A percentile compares a stretch with the other conserved stretches of the same genome.
Conservation (phyloP, 129 eudicot species). For the Flaveria sonorensis region DNA sequence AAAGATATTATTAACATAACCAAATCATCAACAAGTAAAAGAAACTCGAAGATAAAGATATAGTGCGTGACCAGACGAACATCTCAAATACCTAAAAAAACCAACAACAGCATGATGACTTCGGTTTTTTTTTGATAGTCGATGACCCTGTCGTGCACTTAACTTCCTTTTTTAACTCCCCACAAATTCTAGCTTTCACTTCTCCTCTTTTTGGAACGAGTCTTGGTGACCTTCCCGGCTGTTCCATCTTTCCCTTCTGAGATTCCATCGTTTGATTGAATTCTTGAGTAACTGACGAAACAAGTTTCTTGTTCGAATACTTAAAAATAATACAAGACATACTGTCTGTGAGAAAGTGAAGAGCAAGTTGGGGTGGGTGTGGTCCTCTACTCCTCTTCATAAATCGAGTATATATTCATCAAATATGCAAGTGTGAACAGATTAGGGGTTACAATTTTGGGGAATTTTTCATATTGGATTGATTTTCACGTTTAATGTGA, state of each 20-base stretch:
- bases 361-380: slow-evolving; percentile 17
- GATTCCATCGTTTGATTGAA: slow-evolving; percentile 14
- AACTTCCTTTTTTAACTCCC: slow-evolving; percentile 25
- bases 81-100: slow-evolving; percentile 7
- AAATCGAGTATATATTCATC: slow-evolving; percentile 11
- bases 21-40: neutral
- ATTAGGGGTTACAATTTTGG: neutral
- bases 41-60: neutral
- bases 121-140: slow-evolving; percentile 16
- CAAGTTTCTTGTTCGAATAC: neutral
- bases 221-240: neutral
- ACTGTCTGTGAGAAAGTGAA: slow-evolving; percentile 15
- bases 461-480: slow-evolving; percentile 23
- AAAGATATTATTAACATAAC: neutral
- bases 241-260: neutral
- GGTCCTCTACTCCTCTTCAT: slow-evolving; percentile 9
- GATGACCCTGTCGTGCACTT: neutral
- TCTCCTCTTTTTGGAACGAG: slow-evolving; percentile 28
- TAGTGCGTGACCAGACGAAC: neutral
- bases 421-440: neutral
- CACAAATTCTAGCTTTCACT: slow-evolving; percentile 32
- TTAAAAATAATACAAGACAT: neutral
- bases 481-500: neutral
- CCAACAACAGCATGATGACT: slow-evolving; percentile 27
- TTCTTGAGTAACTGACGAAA: neutral